Evolutionary conservation across 805 yeast genomes (phyloP), one percentile per base, ranked within the genome.

Genomic region (Debaryomyces hansenii): DNA sequence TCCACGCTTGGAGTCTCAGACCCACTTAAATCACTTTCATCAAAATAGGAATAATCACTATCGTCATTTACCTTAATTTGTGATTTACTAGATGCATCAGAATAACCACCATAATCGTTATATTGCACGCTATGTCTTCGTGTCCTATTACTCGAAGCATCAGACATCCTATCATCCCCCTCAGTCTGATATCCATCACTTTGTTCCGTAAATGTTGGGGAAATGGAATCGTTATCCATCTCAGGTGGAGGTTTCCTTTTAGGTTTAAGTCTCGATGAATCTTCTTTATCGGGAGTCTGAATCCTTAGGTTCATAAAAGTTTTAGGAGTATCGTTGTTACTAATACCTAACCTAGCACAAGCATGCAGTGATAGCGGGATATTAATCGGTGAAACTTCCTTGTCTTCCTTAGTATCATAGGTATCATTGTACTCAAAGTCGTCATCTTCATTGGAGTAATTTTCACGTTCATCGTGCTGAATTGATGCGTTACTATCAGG

Each of bases 211-310:
- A 21, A 20, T 16, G 14, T 21, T 10, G 14, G 15, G 6, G 41
- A 24, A 9, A 24, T 3, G n/a, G 8, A 27, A 12, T 28, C 35
- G 37, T n/a, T 15, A 15, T 38, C 35, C 42, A 40, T 40, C n/a
- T 36, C 46, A 40, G 67, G 68, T 9, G 66, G 71, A 24, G 69
- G 70, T 51, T 59, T 66, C 29, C 71, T 52, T 40, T 46, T 57
- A 20, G 48, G 56, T 42, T 55, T 60, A 20, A 47, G 44, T 37
- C 53, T 54, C 8, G 38, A 10, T 28, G 38, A 46, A 45, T 52
- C 29, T 27, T 44, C 42, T 37, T 31, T 31, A n/a, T 14, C 34
- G 16, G 34, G 34, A 12, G 34, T 28, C 20, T 14, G 45, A 27
- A 14, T n/a, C 38, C 32, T 27, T 5, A 28, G 42, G 33, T 46